A percentile compares a stretch with the other conserved stretches of the same genome.
phyloP scores from a whole-genome alignment of 192 early-diverging fungal species.

The Chytriomyces sp. region DNA sequence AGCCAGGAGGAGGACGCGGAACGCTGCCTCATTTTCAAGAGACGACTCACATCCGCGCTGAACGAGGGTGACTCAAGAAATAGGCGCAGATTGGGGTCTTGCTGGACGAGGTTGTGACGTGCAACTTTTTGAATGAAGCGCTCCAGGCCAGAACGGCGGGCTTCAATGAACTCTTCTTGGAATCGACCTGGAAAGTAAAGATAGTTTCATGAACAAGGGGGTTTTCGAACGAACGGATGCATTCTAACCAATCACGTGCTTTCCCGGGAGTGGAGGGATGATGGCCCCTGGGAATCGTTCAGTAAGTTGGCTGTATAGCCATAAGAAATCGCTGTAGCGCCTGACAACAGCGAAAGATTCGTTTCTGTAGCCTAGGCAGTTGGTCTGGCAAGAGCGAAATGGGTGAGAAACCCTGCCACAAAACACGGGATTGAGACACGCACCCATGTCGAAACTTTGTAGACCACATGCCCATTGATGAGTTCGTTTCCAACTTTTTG shows the following conservation, averaged over 20 bases:
- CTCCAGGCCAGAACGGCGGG: constrained; percentile 79
- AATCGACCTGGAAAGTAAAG: constrained; percentile 69
- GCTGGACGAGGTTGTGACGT: constrained; percentile 78
- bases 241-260: constrained; percentile 77
- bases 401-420: not conserved
- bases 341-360: constrained; percentile 81
- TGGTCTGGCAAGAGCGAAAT: constrained; percentile 54
- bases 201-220: constrained; percentile 56
- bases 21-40: constrained; percentile 48
- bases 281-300: constrained; percentile 83
- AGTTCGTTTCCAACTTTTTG: constrained; percentile 82
- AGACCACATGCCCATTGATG: constrained; percentile 83
- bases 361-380: constrained; percentile 73
- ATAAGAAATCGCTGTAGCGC: constrained; percentile 90
- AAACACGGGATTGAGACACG: not conserved
- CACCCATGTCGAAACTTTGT: constrained; percentile 82
- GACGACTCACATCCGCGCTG: constrained; percentile 55
- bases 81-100: constrained; percentile 77
- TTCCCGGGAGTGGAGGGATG: constrained; percentile 91
- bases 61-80: constrained; percentile 91
- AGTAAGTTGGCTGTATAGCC: constrained; percentile 85
- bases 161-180: constrained; percentile 94
- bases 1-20: not conserved
- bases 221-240: constrained; percentile 65
- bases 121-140: constrained; percentile 79